Evolutionary conservation across 495 filamentous ascomycete genomes (phyloP), one percentile per base, ranked within the genome.

Genomic region (Aspergillus diversus): DNA sequence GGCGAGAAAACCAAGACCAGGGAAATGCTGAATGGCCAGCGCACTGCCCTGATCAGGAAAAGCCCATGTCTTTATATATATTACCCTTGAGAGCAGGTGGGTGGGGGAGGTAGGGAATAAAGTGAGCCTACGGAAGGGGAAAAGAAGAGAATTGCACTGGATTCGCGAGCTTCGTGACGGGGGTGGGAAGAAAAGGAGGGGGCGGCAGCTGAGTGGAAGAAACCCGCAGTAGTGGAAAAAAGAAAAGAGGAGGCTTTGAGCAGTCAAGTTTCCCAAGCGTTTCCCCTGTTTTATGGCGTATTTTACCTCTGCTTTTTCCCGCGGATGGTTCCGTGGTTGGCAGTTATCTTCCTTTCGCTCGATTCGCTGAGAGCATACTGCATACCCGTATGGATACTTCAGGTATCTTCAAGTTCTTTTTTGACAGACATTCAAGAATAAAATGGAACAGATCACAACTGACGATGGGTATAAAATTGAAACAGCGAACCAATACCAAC

Each of bases 1-100:
- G 47, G 31, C 42, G 11, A 15, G 15, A 34, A 34, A 34, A 33
- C 39, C 27, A 46, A 35, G 50, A 63, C 34, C 54, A 61, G 42
- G 53, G 65, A 57, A 67, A 64, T 47, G 68, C 67, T 71, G 66
- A 71, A 63, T 71, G 69, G 69, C 61, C 69, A 67, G 69, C 66
- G 54, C 69, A 71, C 62, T 71, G 66, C 55, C 69, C 66, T 67
- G 64, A 68, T 69, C 64, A 64, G 66, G 56, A 61, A 71, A 69
- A 64, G 66, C 59, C 65, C 68, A 70, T 66, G 37, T 62, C 59
- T 55, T 7, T 17, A 27, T 55, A 55, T 61, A 8, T 11, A 46
- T 33, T 49, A 34, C 34, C 8, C 8, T 15, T 4, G 43, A 31
- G 37, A 17, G 54, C 52, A 52, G 50, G 60, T 54, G 61, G 60